Evolutionary conservation across 805 yeast genomes (phyloP).

Genomic region (Priceomyces castillae): DNA sequence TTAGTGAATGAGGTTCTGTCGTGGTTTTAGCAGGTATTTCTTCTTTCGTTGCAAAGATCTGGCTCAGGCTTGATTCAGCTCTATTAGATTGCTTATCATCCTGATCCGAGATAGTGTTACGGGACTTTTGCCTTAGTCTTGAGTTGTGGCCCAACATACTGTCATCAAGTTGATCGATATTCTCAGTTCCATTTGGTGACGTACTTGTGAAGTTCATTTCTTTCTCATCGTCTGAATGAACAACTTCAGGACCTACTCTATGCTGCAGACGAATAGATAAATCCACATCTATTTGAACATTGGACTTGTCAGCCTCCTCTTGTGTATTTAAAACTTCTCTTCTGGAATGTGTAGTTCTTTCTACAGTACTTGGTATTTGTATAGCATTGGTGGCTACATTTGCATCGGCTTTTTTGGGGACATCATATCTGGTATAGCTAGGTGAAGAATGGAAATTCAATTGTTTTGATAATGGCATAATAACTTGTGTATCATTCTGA

Average conservation of each 20-base stretch:
- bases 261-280: too few species aligned
- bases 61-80: neutral
- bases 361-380: conserved; percentile 22
- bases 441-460: neutral
- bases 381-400: conserved; percentile 7
- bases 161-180: conserved; percentile 2
- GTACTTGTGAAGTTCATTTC: conserved; percentile 1
- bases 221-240: conserved; percentile 6
- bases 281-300: neutral
- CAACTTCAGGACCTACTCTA: neutral
- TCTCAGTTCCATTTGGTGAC: neutral
- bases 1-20: conserved; percentile 7
- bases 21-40: neutral
- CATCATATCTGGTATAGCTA: neutral
- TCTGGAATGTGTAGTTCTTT: conserved; percentile 16
- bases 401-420: neutral
- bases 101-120: neutral
- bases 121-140: neutral
- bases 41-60: neutral
- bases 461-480: conserved; percentile 6
- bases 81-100: neutral
- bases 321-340: conserved; percentile 33
- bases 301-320: conserved; percentile 12
- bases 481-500: conserved; percentile 15
- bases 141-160: conserved; percentile 2